Evolutionary conservation across 1,139 yeast genomes (phyloP).

Genomic region (Candida tunisiensis): DNA sequence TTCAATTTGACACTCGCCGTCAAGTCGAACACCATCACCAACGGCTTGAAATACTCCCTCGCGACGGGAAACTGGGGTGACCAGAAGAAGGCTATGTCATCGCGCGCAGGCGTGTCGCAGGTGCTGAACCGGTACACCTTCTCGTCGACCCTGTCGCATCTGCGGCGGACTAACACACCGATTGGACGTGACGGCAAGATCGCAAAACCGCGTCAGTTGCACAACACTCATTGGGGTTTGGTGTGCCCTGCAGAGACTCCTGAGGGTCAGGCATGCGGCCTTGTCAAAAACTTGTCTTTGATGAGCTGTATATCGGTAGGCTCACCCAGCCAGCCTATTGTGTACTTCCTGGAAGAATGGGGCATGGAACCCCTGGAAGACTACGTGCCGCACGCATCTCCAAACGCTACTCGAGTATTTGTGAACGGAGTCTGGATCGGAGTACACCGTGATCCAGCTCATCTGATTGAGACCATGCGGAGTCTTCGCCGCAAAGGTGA

Average conservation of each 20-base stretch:
- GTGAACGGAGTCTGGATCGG: conserved; percentile 99
- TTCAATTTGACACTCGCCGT: conserved; percentile 93
- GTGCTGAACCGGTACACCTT: conserved; percentile 95
- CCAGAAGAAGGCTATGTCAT: conserved; percentile 97
- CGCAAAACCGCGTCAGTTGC: conserved; percentile 97
- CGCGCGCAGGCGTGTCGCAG: conserved; percentile 99
- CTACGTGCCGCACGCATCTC: conserved; percentile 83
- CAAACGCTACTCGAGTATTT: conserved; percentile 85
- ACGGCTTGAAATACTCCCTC: conserved; percentile 90
- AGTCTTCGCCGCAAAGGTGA: conserved; percentile 91
- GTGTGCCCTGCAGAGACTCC: conserved; percentile 99
- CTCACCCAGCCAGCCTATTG: conserved; percentile 89
- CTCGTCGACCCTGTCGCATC: conserved; percentile 92
- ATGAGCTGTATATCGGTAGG: conserved; percentile 99
- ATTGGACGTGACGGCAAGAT: conserved; percentile 98
- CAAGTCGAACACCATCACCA: conserved; percentile 91
- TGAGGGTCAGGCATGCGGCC: conserved; percentile 99
- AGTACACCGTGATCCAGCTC: conserved; percentile 90
- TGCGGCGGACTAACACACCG: conserved; percentile 97
- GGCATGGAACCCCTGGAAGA: conserved; percentile 98
- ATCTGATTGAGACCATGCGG: conserved; percentile 79
- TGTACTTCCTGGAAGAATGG: conserved; percentile 93
- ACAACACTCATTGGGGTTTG: conserved; percentile 98
- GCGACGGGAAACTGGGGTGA: conserved; percentile 99
- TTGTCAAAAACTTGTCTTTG: conserved; percentile 85